Evolutionary conservation across 441 rosid species (phyloP).

Genomic region (Hypseocharis bilobata): DNA sequence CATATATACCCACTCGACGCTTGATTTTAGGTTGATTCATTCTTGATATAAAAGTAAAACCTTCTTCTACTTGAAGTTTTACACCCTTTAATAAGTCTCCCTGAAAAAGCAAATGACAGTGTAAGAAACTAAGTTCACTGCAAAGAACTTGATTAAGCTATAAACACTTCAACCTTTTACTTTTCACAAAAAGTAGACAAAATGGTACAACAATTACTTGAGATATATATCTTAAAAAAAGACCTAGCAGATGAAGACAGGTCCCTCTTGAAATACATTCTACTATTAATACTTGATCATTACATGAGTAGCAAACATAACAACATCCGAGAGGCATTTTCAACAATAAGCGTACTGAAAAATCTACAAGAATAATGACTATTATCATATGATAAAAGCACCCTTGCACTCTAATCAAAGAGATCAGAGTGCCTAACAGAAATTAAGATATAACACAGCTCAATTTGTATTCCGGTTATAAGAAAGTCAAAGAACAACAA

Average conservation of each 20-base stretch:
- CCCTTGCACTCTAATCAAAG: neutral
- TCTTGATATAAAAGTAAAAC: conserved; percentile 20
- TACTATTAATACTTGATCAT: too few relatives aligned
- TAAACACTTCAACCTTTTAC: too few relatives aligned
- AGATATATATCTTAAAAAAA: too few relatives aligned
- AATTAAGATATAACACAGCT: neutral
- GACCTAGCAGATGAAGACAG: too few relatives aligned
- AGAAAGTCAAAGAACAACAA: neutral
- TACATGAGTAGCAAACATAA: too few relatives aligned
- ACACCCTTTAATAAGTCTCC: conserved; percentile 17
- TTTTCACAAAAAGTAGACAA: too few relatives aligned
- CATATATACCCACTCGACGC: conserved; percentile 79
- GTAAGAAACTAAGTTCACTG: neutral
- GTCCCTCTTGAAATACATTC: too few relatives aligned
- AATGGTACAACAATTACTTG: too few relatives aligned
- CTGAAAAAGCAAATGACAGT: conserved; percentile 18
- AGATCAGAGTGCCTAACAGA: neutral
- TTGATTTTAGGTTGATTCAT: conserved; percentile 81
- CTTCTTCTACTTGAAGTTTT: conserved; percentile 14
- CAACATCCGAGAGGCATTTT: neutral
- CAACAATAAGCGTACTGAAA: too few relatives aligned
- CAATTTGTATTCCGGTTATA: neutral
- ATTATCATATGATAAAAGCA: conserved; percentile 4
- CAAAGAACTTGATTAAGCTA: too few relatives aligned
- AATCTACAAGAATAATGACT: too few relatives aligned